Evolutionary conservation across 371 early-diverging fungal genomes (phyloP).

Genomic region (Mortierella sp.): DNA sequence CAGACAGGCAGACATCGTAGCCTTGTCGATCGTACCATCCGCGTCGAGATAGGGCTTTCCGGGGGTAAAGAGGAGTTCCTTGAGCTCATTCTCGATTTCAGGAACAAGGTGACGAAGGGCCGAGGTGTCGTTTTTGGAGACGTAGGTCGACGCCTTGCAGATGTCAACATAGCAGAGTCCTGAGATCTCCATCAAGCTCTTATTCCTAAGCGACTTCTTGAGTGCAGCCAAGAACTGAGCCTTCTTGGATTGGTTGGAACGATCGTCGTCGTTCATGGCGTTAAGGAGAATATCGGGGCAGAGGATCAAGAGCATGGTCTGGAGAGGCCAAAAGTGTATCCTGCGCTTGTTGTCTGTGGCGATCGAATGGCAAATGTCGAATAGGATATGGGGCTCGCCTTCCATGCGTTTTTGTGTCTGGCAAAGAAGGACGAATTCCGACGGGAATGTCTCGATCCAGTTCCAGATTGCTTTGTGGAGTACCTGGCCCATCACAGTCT

Average conservation of each 20-base stretch:
- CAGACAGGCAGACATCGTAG: conserved; percentile 82
- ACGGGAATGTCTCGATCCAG: conserved; percentile 89
- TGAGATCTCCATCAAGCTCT: conserved; percentile 80
- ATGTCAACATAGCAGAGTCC: conserved; percentile 87
- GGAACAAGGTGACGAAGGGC: conserved; percentile 79
- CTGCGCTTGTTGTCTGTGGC: conserved; percentile 78
- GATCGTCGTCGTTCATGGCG: conserved; percentile 63
- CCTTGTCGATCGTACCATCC: conserved; percentile 72
- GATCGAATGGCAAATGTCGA: conserved; percentile 79
- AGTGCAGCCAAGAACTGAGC: conserved; percentile 78
- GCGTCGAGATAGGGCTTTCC: conserved; percentile 66
- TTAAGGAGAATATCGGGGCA: conserved; percentile 84
- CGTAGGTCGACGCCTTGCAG: conserved; percentile 83
- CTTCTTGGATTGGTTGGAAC: conserved; percentile 63
- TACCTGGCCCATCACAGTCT: conserved; percentile 76
- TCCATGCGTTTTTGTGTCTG: conserved; percentile 82
- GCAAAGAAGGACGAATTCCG: conserved; percentile 81
- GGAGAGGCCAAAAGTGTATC: conserved; percentile 86
- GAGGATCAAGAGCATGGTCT: conserved; percentile 84
- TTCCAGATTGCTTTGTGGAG: conserved; percentile 89
- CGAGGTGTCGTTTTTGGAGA: conserved; percentile 73
- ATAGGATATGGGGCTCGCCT: conserved; percentile 83
- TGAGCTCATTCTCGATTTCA: conserved; percentile 83
- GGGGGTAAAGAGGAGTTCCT: conserved; percentile 78
- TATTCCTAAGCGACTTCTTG: conserved; percentile 72